Conservation (phyloP, 768 basidiomycete species). For the Lactarius evosmus region DNA sequence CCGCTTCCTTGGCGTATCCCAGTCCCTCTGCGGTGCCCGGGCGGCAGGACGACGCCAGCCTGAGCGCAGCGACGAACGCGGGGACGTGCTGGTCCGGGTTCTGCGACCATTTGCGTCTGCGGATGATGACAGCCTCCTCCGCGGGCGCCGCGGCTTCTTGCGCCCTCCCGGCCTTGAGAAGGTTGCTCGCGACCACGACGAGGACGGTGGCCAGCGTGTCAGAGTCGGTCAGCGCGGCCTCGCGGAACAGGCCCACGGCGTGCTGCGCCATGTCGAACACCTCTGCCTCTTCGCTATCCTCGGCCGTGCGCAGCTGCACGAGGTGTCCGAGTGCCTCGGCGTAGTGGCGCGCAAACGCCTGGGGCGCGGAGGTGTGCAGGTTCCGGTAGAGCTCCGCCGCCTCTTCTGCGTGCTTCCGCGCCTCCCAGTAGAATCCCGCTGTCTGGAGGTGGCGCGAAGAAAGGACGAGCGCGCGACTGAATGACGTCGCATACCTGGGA, state of each 20-base stretch:
- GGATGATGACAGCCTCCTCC: conserved; percentile 14
- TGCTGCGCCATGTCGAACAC: conserved; percentile 22
- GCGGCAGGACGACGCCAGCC: conserved; percentile 9
- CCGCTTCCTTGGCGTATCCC: conserved; percentile 18
- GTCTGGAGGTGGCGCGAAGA: conserved; percentile 16
- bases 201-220: conserved; percentile 15
- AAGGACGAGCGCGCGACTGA: conserved; percentile 6
- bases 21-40: conserved; percentile 4
- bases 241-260: conserved; percentile 19
- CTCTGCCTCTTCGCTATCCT: neutral
- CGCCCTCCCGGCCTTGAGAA: neutral
- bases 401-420: conserved; percentile 17
- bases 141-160: conserved; percentile 4
- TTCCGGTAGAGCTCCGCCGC: neutral
- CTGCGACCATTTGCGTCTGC: conserved; percentile 6
- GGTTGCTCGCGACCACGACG: conserved; percentile 6
- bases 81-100: neutral
- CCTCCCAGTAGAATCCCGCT: conserved; percentile 18
- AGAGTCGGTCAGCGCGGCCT: conserved; percentile 9
- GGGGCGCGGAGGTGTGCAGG: conserved; percentile 13
- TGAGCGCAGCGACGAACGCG: conserved; percentile 13
- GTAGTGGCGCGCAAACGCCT: conserved; percentile 8
- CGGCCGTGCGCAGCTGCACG: conserved; percentile 9
- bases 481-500: conserved; percentile 6
- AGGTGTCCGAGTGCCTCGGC: conserved; percentile 19